Conservation (phyloP, 306 rosid genomes). For the Argentina anserina region DNA sequence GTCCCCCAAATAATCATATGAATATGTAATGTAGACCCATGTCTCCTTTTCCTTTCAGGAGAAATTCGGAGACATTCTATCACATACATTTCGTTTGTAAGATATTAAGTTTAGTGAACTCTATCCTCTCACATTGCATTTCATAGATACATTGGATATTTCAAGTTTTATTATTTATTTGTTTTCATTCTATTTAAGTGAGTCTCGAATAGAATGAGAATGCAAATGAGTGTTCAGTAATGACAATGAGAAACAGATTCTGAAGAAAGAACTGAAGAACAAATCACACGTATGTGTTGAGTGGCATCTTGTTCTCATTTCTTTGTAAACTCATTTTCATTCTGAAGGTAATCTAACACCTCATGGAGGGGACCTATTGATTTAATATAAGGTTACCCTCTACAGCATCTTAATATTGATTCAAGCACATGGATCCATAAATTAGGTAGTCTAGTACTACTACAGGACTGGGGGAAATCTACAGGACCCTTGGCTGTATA, state of each 20-base stretch:
- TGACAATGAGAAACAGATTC: background rate
- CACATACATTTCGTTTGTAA: too few relatives aligned
- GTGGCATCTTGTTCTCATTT: background rate
- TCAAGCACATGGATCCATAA: constrained; percentile 19
- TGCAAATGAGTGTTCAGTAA: background rate
- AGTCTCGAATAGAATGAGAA: background rate
- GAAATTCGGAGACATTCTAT: background rate
- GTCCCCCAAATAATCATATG: constrained; percentile 6
- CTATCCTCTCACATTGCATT: too few relatives aligned
- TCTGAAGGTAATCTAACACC: background rate
- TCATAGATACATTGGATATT: too few relatives aligned
- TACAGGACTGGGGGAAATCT: background rate
- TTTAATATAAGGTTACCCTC: background rate
- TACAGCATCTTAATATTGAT: background rate
- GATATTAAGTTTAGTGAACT: too few relatives aligned
- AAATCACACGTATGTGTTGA: too few relatives aligned
- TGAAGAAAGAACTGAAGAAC: background rate
- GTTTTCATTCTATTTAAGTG: background rate
- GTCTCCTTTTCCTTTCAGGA: background rate
- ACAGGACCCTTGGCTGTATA: background rate
- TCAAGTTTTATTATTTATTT: background rate
- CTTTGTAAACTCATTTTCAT: background rate
- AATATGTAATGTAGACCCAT: background rate
- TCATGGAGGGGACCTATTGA: constrained; percentile 10
- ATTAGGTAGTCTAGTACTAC: constrained; percentile 5